phyloP scores from a whole-genome alignment of 2,329 filamentous ascomycete species.

The Diaporthe sp. region DNA sequence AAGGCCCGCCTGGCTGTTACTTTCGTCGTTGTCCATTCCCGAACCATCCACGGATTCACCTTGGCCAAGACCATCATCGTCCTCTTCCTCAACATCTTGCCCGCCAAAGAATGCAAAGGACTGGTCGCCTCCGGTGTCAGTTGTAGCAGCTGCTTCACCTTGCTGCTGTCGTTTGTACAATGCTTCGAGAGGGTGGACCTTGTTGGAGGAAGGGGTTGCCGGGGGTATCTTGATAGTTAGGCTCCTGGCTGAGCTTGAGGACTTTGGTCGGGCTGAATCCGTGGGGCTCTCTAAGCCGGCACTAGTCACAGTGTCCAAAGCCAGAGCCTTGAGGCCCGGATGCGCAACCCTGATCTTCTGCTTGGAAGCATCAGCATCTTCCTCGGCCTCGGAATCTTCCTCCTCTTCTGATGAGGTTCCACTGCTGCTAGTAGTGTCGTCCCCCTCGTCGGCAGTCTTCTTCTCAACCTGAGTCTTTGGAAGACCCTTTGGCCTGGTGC shows the following conservation, averaged over 20 bases:
- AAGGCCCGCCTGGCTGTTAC: slow-evolving; percentile 39
- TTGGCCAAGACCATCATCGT: slow-evolving; percentile 48
- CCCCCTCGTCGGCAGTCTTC: slow-evolving; percentile 43
- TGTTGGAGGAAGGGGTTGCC: slow-evolving; percentile 55
- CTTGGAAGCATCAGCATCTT: neutral
- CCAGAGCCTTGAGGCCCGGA: neutral
- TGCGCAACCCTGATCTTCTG: neutral
- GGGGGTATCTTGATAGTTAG: slow-evolving; percentile 69
- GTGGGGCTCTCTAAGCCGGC: slow-evolving; percentile 3
- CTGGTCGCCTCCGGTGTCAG: slow-evolving; percentile 62
- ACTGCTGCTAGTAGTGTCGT: slow-evolving; percentile 46
- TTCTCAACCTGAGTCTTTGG: slow-evolving; percentile 44
- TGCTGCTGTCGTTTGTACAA: slow-evolving; percentile 83
- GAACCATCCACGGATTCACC: slow-evolving; percentile 60
- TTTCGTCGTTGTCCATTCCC: slow-evolving; percentile 41
- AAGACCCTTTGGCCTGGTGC: slow-evolving; percentile 50
- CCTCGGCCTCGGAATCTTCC: neutral
- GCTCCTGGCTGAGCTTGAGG: slow-evolving; percentile 63
- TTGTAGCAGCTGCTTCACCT: slow-evolving; percentile 52
- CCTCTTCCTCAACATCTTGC: slow-evolving; percentile 60
- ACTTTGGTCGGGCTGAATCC: slow-evolving; percentile 55
- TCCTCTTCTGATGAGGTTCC: slow-evolving; percentile 44
- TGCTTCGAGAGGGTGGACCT: slow-evolving; percentile 89
- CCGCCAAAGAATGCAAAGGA: slow-evolving; percentile 83
- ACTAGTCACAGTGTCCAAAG: neutral